Evolutionary conservation across 257 asterid species (phyloP), one percentile per base, ranked within the genome.

Genomic region (Capsicum rhomboideum): DNA sequence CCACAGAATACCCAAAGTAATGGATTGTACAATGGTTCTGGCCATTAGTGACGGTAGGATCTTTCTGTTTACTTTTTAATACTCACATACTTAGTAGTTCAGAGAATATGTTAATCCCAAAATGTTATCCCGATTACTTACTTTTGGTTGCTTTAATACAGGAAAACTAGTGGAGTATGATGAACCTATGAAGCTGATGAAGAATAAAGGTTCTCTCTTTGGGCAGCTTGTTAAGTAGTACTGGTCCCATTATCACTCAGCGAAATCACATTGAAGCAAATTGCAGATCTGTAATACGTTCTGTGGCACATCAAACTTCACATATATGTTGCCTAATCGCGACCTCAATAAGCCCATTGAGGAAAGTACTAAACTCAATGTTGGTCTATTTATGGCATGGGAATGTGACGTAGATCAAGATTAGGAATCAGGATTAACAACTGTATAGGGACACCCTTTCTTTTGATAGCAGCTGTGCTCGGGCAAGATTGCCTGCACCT

Each of bases 1-100:
- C 0, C 99, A 96, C 72, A 91, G 98, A 88, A 94, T 94, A 79
- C 93, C 98, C 16, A 90, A 97, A 0, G 98, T 94, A 0, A 89
- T 96, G 12, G 92, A 91, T 89, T 91, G 98, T 78, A 93, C 92
- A 77, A 88, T 89, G 92, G 95, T 96, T 77, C 85, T 93, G 18
- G 82, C 93, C 31, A 84, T 96, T 52, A 93, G 93, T 85, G 86
- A 93, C 2, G 98, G 98, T 96, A 88, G 17, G 86, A 49, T 50
- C 61, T 49, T 26, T 49, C 31, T 46, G 10, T 26, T 8, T 8
- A 40, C 37, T 31, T 28, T 61, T 28, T 29, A 75, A 4, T 23
- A 44, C 59, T 46, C 8, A 13, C 40, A 29, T 67, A 4, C 75
- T 16, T 26, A 26, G 6, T 49, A 50, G 61, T 26, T 75, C 44